Conservation (phyloP, 139 green algal species). For the Haematococcus lacustris region DNA sequence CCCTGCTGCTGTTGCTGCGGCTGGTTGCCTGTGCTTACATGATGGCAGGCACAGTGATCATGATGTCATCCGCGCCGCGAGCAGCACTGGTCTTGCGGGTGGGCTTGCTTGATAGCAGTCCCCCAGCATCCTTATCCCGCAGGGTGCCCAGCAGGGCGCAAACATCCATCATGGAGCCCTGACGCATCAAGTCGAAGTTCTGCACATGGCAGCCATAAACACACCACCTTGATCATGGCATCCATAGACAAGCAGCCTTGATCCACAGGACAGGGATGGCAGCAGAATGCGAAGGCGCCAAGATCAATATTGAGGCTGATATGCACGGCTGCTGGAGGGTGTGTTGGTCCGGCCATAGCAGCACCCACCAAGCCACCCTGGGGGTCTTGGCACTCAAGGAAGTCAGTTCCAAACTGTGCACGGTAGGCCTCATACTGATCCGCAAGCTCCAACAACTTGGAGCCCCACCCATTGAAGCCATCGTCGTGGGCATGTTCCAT, state of each 20-base stretch:
- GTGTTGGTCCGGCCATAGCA: too few species aligned
- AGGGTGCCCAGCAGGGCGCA: constrained; percentile 8
- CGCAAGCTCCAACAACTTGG: constrained; percentile 2
- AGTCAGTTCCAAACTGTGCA: constrained; percentile 2
- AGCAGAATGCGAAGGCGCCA: too few species aligned
- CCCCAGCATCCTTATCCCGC: neutral
- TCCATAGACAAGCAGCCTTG: too few species aligned
- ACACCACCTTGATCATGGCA: too few species aligned
- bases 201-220: constrained; percentile 5
- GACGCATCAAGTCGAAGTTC: constrained; percentile 11
- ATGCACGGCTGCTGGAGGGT: too few species aligned
- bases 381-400: neutral
- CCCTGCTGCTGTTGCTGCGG: neutral
- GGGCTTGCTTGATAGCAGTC: neutral
- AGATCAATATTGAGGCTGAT: too few species aligned
- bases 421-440: constrained; percentile 10
- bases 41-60: constrained; percentile 7
- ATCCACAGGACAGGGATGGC: too few species aligned
- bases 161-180: constrained; percentile 1
- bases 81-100: neutral
- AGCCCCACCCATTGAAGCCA: constrained; percentile 8
- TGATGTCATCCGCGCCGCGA: neutral
- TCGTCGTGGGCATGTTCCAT: neutral
- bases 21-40: too few species aligned
- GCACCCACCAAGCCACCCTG: constrained; percentile 1